Conservation (phyloP, 139 green algal species). For the Picochlorum sp. region DNA sequence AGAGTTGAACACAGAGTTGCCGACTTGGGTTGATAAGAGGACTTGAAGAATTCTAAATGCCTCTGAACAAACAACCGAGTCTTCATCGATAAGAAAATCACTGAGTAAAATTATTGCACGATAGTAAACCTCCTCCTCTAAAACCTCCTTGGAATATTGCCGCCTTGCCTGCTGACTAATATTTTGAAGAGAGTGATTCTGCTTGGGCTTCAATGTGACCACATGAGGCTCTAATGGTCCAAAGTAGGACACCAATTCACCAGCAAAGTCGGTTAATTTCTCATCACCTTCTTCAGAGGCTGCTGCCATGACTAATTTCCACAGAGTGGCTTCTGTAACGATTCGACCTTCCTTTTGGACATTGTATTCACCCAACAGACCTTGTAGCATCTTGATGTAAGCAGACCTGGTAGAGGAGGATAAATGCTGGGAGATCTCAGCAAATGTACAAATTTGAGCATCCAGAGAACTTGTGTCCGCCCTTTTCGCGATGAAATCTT, state of each 20-base stretch:
- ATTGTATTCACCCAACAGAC: no score
- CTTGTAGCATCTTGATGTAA: no score
- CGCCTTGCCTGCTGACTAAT: neutral
- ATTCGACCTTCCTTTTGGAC: no score
- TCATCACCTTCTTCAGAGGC: constrained; percentile 12
- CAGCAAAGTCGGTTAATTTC: constrained; percentile 29
- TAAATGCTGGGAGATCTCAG: no score
- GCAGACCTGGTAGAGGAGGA: no score
- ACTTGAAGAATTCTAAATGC: constrained; percentile 28
- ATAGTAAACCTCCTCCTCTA: constrained; percentile 10
- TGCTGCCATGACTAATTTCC: constrained; percentile 29
- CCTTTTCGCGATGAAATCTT: no score
- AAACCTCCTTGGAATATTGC: neutral
- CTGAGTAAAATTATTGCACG: constrained; percentile 26
- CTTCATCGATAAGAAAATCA: constrained; percentile 34
- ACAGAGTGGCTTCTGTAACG: constrained; percentile 15
- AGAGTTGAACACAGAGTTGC: neutral
- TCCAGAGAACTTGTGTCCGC: no score
- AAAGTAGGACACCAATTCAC: constrained; percentile 39
- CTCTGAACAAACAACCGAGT: constrained; percentile 21
- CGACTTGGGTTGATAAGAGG: constrained; percentile 14
- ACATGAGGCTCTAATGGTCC: constrained; percentile 34
- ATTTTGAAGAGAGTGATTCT: constrained; percentile 4
- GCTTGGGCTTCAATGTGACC: constrained; percentile 37
- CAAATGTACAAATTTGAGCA: no score